These are phyloP conservation scores for Kazachstania taianensis DNA, from an alignment of 805 yeast genomes.

Conservation along the genomic window DNA sequence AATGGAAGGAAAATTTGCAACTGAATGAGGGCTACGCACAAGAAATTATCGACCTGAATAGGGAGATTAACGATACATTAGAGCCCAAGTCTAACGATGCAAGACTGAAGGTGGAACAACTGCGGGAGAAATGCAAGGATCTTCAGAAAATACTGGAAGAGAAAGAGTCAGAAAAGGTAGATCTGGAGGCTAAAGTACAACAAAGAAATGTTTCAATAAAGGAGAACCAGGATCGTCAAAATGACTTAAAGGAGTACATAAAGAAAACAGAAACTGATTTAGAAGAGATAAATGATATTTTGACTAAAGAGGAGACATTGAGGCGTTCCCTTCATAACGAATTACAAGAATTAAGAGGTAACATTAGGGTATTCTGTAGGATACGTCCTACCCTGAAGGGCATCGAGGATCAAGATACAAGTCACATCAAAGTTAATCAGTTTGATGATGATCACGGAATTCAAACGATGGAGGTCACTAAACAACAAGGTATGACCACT, in stretches of 20 bases:
- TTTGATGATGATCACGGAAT: constrained; percentile 24
- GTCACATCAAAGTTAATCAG: constrained; percentile 25
- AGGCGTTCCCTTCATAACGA: constrained; percentile 60
- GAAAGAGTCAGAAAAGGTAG: constrained; percentile 17
- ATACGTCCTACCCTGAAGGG: constrained; percentile 48
- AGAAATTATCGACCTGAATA: constrained; percentile 19
- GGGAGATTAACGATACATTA: constrained; percentile 8
- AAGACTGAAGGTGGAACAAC: constrained; percentile 5
- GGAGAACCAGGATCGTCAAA: constrained; percentile 8
- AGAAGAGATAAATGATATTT: constrained; percentile 26
- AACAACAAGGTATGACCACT: constrained; percentile 5
- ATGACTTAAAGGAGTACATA: constrained; percentile 20
- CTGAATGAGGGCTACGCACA: constrained; percentile 18
- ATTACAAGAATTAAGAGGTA: constrained; percentile 83
- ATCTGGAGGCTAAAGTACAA: constrained; percentile 23
- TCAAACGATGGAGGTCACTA: constrained; percentile 18
- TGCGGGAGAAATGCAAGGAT: constrained; percentile 12
- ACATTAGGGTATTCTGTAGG: constrained; percentile 83
- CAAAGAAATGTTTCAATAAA: constrained; percentile 8
- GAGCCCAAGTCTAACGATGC: constrained; percentile 9
- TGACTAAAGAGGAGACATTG: constrained; percentile 41
- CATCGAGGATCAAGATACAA: constrained; percentile 14
- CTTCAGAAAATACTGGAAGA: constrained; percentile 17
- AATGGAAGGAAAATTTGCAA: constrained; percentile 24
- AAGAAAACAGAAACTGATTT: constrained; percentile 26